Conservation (phyloP, 352 stramenopile species). For the Phytophthora ramorum region DNA sequence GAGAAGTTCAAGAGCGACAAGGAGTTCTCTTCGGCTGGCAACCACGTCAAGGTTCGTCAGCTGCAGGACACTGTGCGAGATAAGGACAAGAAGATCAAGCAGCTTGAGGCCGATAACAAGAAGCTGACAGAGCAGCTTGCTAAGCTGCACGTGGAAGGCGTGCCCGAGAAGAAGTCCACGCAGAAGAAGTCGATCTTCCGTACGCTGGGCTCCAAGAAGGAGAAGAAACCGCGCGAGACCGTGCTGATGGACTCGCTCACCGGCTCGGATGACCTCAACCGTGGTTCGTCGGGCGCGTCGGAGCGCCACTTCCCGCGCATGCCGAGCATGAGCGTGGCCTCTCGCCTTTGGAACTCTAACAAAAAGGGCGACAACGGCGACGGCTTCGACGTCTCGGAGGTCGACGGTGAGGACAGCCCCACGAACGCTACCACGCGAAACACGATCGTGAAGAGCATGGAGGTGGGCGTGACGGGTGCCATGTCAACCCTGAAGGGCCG, state of each 20-base stretch:
- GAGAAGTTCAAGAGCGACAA: conserved; percentile 83
- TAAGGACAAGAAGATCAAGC: conserved; percentile 77
- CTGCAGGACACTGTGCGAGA: conserved; percentile 74
- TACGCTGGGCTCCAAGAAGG: conserved; percentile 87
- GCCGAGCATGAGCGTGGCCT: conserved; percentile 69
- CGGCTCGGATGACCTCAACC: conserved; percentile 73
- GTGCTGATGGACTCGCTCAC: conserved; percentile 84
- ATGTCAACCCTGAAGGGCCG: conserved; percentile 87
- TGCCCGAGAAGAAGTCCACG: conserved; percentile 57
- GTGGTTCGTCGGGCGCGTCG: conserved; percentile 63
- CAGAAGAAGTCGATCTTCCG: conserved; percentile 85
- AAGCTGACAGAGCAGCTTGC: conserved; percentile 79
- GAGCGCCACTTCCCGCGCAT: conserved; percentile 74
- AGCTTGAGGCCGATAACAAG: conserved; percentile 75
- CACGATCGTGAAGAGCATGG: conserved; percentile 82
- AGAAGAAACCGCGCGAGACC: conserved; percentile 58
- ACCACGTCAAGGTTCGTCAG: conserved; percentile 80
- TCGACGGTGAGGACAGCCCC: conserved; percentile 51
- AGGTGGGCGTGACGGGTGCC: conserved; percentile 69
- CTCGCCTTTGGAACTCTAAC: conserved; percentile 70
- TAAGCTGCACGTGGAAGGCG: conserved; percentile 50
- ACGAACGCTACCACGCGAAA: conserved; percentile 67
- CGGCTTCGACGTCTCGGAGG: conserved; percentile 53
- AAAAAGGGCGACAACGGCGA: conserved; percentile 65
- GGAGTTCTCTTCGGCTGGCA: conserved; percentile 73